Conservation (phyloP, 345 rosid genomes). For the Corchorus olitorius region DNA sequence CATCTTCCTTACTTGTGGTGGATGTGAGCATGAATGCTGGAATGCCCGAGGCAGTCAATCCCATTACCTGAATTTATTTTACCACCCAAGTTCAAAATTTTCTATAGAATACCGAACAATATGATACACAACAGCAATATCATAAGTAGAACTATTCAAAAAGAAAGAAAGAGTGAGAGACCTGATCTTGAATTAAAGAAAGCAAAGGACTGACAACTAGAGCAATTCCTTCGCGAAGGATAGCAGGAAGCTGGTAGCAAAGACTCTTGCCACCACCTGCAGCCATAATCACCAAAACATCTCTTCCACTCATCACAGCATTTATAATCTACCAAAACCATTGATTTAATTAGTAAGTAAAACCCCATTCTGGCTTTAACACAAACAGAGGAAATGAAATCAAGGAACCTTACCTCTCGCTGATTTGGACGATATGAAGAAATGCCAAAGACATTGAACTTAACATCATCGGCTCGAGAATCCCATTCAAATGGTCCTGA, state of each 20-base stretch:
- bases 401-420: conserved; percentile 54
- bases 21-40: conserved; percentile 89
- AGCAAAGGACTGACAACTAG: conserved; percentile 94
- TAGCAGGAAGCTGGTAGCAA: conserved; percentile 92
- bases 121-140: neutral
- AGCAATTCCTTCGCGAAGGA: conserved; percentile 67
- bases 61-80: conserved; percentile 69
- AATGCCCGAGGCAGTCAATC: conserved; percentile 82
- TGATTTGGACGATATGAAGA: conserved; percentile 80
- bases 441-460: conserved; percentile 85
- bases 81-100: neutral
- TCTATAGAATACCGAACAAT: neutral
- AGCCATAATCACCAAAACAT: conserved; percentile 94
- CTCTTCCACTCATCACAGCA: conserved; percentile 78
- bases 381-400: neutral
- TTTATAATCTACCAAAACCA: conserved; percentile 65
- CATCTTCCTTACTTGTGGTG: conserved; percentile 79
- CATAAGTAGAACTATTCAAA: neutral
- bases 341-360: neutral
- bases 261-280: conserved; percentile 99
- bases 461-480: conserved; percentile 66
- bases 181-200: conserved; percentile 97
- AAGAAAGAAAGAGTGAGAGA: conserved; percentile 14
- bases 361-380: no score
- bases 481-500: conserved; percentile 82